Evolutionary conservation across 345 rosid genomes (phyloP).

Genomic region (Sonneratia caseolaris): DNA sequence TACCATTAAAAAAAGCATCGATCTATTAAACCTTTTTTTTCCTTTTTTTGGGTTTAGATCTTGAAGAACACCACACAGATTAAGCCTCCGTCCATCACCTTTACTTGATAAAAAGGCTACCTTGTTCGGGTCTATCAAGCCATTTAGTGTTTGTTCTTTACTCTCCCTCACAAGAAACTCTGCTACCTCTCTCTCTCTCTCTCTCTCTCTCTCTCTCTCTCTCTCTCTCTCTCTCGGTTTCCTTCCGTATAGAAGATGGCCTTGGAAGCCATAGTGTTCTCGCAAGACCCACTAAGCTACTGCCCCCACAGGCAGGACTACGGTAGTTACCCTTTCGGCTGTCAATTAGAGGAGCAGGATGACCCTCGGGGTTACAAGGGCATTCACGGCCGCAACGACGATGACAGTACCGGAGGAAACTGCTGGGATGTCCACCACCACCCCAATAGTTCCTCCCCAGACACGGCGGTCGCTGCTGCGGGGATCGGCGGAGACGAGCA

Average conservation of each 20-base stretch:
- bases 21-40: neutral
- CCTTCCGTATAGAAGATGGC: slow-evolving; percentile 31
- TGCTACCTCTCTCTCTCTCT: too few species aligned
- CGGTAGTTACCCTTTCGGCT: slow-evolving; percentile 13
- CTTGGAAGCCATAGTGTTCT: slow-evolving; percentile 49
- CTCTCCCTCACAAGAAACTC: neutral
- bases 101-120: slow-evolving; percentile 6
- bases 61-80: neutral
- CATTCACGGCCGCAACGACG: slow-evolving; percentile 7
- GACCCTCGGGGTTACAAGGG: neutral
- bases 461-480: neutral
- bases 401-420: neutral
- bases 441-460: neutral
- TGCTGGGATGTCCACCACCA: neutral
- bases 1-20: neutral
- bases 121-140: slow-evolving; percentile 7
- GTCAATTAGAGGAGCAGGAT: neutral
- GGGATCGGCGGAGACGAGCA: too few species aligned
- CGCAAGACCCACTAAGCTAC: slow-evolving; percentile 43
- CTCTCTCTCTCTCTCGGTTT: too few species aligned
- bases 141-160: slow-evolving; percentile 2
- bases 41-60: neutral
- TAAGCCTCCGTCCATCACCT: too few species aligned
- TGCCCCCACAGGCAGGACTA: slow-evolving; percentile 13
- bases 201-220: too few species aligned